A percentile compares a stretch with the other conserved stretches of the same genome.
Evolutionary conservation across 2,329 filamentous ascomycete genomes (phyloP).

Genomic region (Arthrinium phaeospermum): DNA sequence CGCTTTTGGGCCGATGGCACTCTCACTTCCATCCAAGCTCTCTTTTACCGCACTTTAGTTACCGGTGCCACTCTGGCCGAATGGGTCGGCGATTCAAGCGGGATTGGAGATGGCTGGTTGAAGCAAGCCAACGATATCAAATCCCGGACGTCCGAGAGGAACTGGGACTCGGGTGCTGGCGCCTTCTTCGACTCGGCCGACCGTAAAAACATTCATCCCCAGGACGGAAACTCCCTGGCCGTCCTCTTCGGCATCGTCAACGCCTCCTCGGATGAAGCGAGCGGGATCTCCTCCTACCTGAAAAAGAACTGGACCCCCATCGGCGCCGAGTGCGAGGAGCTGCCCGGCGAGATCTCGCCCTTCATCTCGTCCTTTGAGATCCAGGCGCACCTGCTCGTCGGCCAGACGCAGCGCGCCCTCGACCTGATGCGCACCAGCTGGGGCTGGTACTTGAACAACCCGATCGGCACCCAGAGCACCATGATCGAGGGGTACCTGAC

Average conservation of each 20-base stretch:
- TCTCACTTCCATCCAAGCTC: slow-evolving; percentile 34
- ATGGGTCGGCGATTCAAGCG: slow-evolving; percentile 49
- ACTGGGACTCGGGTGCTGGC: slow-evolving; percentile 54
- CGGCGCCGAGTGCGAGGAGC: slow-evolving; percentile 60
- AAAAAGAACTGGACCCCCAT: slow-evolving; percentile 60
- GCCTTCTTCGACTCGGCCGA: slow-evolving; percentile 51
- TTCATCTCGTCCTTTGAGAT: slow-evolving; percentile 66
- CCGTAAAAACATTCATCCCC: slow-evolving; percentile 56
- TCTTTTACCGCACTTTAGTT: slow-evolving; percentile 57
- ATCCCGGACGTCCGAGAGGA: slow-evolving; percentile 50
- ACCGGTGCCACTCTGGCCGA: slow-evolving; percentile 57
- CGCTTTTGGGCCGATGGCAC: slow-evolving; percentile 32
- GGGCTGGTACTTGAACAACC: slow-evolving; percentile 65
- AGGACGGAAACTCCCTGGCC: slow-evolving; percentile 65
- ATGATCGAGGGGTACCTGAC: slow-evolving; percentile 63
- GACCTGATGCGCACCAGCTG: slow-evolving; percentile 61
- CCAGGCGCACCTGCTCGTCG: slow-evolving; percentile 58
- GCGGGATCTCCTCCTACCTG: slow-evolving; percentile 50
- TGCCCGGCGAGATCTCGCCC: slow-evolving; percentile 61
- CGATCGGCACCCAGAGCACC: slow-evolving; percentile 63
- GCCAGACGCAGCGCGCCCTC: slow-evolving; percentile 55
- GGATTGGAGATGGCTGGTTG: slow-evolving; percentile 47
- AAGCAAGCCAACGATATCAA: slow-evolving; percentile 47
- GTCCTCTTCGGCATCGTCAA: slow-evolving; percentile 54
- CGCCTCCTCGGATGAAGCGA: slow-evolving; percentile 38